phyloP scores from a whole-genome alignment of 352 stramenopile species.

The Phytophthora capsici region DNA sequence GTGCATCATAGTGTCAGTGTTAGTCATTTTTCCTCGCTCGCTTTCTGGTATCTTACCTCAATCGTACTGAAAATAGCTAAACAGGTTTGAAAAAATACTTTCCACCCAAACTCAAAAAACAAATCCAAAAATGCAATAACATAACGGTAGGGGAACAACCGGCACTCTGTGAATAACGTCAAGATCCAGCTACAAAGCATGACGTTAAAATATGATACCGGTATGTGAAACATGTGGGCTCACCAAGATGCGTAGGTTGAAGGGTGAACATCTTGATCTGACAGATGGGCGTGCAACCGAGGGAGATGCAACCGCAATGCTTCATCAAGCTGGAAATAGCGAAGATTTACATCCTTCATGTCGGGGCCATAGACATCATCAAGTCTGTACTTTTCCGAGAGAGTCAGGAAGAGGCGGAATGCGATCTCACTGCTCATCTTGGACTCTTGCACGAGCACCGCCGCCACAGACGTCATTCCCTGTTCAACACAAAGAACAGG shows the following conservation, averaged over 20 bases:
- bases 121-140: slow-evolving; percentile 52
- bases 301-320: slow-evolving; percentile 45
- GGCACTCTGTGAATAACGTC: slow-evolving; percentile 60
- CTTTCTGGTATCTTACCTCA: slow-evolving; percentile 30
- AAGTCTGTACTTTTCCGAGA: slow-evolving; percentile 62
- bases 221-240: slow-evolving; percentile 13
- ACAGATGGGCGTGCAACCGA: slow-evolving; percentile 48
- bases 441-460: slow-evolving; percentile 48
- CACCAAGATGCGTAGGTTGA: slow-evolving; percentile 60
- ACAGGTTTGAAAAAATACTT: slow-evolving; percentile 52
- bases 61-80: slow-evolving; percentile 47
- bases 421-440: slow-evolving; percentile 59
- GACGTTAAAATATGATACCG: slow-evolving; percentile 5
- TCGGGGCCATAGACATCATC: slow-evolving; percentile 53
- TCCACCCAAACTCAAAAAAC: slow-evolving; percentile 60
- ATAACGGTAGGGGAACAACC: slow-evolving; percentile 45
- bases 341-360: slow-evolving; percentile 62
- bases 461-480: slow-evolving; percentile 57
- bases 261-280: slow-evolving; percentile 52
- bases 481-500: slow-evolving; percentile 9
- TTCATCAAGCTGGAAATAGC: slow-evolving; percentile 61
- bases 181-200: slow-evolving; percentile 48
- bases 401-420: slow-evolving; percentile 52
- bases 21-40: neutral
- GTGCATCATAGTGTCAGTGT: neutral